Base-by-base conservation (phyloP, 140 eudicot species). In the Senecio squalidus region DNA sequence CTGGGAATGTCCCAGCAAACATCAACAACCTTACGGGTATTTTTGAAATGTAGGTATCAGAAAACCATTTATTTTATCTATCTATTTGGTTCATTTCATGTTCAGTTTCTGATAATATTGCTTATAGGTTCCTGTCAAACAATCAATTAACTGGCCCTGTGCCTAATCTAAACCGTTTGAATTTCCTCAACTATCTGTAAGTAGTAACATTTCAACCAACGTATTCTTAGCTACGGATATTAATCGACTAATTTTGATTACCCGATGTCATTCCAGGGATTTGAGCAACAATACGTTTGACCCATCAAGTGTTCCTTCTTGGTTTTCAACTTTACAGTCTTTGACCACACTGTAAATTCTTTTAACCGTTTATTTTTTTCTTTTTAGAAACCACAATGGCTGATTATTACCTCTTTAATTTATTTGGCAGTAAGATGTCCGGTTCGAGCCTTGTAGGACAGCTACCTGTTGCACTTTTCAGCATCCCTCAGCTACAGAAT, bases 221-320 rank as follows among this genome's bases (percentile, higher is more conserved):
- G 41, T 6, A 8, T 34, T 58, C 14, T 15, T 14, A 17, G 36
- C 21, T 24, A 18, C 30, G 31, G 26, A 52, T n/a, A 15, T 29
- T 40, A 27, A 24, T 25, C 9, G 9, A n/a, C 45, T 23, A 52
- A 62, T 31, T n/a, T 1, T 49, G 10, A 3, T 21, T 22, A 25
- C 15, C 22, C 1, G 26, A 58, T 69, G 20, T 25, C 49, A 23
- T 74, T 70, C 23, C 92, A 86, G 95, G 74, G 92, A 86, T 68
- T 51, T 86, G 79, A 86, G 97, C 89, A 90, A 90, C 75, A 90
- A 90, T 74, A 64, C 76, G 24, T 90, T 90, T 58, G 81, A 71
- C n/a, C 56, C 61, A 3, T 50, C 97, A 8, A 74, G 70, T 2
- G 28, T 78, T 71, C 94, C 97, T 4, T 34, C 80, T 22, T 83